Evolutionary conservation across 2,329 filamentous ascomycete genomes (phyloP), one percentile per base, ranked within the genome.

Genomic region (Diplodia sapinea): DNA sequence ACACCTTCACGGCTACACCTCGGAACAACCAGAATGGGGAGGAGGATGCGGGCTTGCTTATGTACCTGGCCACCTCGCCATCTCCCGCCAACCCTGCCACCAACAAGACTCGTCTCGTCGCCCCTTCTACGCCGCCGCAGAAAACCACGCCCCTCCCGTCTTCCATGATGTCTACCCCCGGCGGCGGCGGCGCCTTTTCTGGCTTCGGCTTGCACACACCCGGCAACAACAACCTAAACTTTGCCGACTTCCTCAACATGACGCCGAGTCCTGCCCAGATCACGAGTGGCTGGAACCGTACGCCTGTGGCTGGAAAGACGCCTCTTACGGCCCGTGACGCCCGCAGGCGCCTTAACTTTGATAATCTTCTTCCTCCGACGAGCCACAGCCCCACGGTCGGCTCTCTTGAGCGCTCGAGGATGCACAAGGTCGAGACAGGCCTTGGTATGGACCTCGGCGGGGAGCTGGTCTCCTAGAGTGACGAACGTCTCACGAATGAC

Each of bases 201-300:
- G 84, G 85, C 59, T 85, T 89, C 67, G 81, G 79, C 74, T 88
- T 91, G 63, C 89, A 87, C 70, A 98, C 94, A 0, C 94, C 94
- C 0, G 90, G 90, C 17, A 91, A 94, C 26, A 26, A 26, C 75
- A 87, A 84, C 57, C 96, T 98, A 79, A 96, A 98, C 81, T 96
- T 98, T 81, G 88, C 93, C 64, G 95, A 99, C 77, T 99, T 97
- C 80, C 90, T 98, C 76, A 97, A 98, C 80, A 94, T 98, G 77
- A 97, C 95, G 7, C 95, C 95, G 0, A 97, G 93, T 75, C 95
- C 95, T 23, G 95, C 93, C 31, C 95, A 97, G 81, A 71, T 74
- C 33, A 70, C 70, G 36, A 92, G 89, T 72, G 86, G 89, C 11
- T 97, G 93, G 91, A 81, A 81, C 38, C 83, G 86, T 38, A 89